phyloP scores from a whole-genome alignment of 83 land plant species.

The Picea abies region DNA sequence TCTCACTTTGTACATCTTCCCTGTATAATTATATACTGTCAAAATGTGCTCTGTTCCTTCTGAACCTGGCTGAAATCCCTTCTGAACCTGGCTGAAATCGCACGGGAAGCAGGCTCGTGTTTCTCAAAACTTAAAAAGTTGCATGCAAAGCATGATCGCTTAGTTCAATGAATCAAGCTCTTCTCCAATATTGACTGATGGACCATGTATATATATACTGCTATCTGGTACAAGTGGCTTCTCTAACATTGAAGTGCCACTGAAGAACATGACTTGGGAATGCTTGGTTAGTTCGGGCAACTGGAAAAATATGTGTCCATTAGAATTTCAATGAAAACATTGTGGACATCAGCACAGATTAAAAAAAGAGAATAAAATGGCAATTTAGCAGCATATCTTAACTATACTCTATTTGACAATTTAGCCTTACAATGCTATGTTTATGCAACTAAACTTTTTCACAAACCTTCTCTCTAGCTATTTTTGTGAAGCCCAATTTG shows the following conservation, averaged over 20 bases:
- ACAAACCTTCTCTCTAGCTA: constrained; percentile 61
- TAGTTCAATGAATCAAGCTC: too few species aligned
- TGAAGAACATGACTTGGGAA: constrained; percentile 57
- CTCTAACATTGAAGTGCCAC: constrained; percentile 78
- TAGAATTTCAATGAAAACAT: too few species aligned
- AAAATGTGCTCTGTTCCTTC: background rate
- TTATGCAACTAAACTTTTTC: background rate
- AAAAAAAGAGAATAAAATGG: too few species aligned
- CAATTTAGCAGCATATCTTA: too few species aligned
- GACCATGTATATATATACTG: background rate
- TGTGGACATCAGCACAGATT: too few species aligned
- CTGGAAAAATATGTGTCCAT: constrained; percentile 38
- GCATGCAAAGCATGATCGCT: too few species aligned
- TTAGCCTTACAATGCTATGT: background rate
- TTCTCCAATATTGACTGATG: background rate
- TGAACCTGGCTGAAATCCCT: background rate
- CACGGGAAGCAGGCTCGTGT: background rate
- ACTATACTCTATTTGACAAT: too few species aligned
- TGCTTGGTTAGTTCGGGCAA: constrained; percentile 33
- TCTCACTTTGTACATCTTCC: too few species aligned
- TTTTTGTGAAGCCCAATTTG: constrained; percentile 69
- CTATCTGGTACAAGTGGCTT: constrained; percentile 20
- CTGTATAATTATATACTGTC: too few species aligned
- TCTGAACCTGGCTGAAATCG: background rate
- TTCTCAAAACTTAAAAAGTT: background rate